Evolutionary conservation across 805 yeast species (phyloP).

Genomic region (Candida takata): DNA sequence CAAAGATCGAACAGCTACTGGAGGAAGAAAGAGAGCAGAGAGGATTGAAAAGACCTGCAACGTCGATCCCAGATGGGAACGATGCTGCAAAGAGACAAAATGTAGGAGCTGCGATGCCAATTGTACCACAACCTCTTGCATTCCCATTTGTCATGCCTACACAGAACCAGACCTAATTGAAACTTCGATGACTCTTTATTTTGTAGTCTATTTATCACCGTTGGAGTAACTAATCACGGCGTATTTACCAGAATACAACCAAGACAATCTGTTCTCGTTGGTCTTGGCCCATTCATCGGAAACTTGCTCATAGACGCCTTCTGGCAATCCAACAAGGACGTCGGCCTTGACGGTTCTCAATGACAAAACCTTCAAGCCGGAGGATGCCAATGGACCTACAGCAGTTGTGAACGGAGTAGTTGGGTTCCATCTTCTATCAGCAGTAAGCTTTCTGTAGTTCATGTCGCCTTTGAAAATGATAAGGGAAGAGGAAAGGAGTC

Average conservation of each 20-base stretch:
- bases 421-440: conserved; percentile 83
- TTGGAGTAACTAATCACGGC: conserved; percentile 70
- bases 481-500: conserved; percentile 56
- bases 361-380: conserved; percentile 61
- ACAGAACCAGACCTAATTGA: background rate
- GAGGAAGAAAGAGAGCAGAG: conserved; percentile 29
- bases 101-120: conserved; percentile 1
- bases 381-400: conserved; percentile 56
- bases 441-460: conserved; percentile 90
- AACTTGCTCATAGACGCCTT: conserved; percentile 67
- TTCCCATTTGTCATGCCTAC: conserved; percentile 6
- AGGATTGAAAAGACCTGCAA: conserved; percentile 22
- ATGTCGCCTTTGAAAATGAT: conserved; percentile 91
- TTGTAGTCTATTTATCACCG: conserved; percentile 25
- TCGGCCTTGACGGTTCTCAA: conserved; percentile 96
- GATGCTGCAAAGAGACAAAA: conserved; percentile 12
- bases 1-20: conserved; percentile 45
- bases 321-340: conserved; percentile 77
- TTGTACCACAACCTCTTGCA: too few relatives aligned
- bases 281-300: conserved; percentile 52
- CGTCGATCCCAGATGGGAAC: conserved; percentile 4
- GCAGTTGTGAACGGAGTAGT: conserved; percentile 70
- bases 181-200: background rate
- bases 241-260: conserved; percentile 90
- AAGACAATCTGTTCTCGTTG: conserved; percentile 60